Base-by-base conservation (phyloP, 1,284 basidiomycete species). In the Tylopilus sp. region DNA sequence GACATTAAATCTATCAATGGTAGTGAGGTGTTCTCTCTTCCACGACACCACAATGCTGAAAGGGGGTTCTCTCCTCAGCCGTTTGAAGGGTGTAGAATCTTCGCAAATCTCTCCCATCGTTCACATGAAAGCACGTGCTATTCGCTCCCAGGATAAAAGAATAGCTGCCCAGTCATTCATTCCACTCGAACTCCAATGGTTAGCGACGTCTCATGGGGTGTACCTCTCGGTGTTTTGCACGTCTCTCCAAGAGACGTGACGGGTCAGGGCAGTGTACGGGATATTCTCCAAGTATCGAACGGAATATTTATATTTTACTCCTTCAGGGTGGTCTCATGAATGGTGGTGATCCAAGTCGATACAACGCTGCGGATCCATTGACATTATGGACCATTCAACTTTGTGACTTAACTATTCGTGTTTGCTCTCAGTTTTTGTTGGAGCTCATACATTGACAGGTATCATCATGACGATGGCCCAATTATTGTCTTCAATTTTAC, bases 381-480 rank as follows among this genome's bases (percentile, higher is more conserved):
- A 89, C 93, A 26, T 80, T 97, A 76, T 98, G 95, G 92, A 94
- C 96, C 75, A 90, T 98, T 63, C 95, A 96, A 86, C 85, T 95
- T 57, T 90, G 93, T 91, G 67, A 49, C 4, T 24, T n/a, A 49
- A 24, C n/a, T n/a, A 24, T 13, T 24, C 67, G 89, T 82, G 41
- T 13, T 15, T 24, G 5, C 15, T 4, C 3, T n/a, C 47, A 53
- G 24, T 6, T 26, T 8, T 26, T 9, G 0, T 29, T 19, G 41
- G 29, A 10, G 15, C 55, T 72, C 18, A 66, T 47, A 8, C 49
- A 29, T n/a, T 2, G 22, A 6, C 52, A 77, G 75, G 78, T 13
- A 41, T 71, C 26, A 67, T 97, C 81, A 87, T 98, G 65, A 80
- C 87, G 53, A 93, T 92, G 65, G 92, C 95, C 1, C 94, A 93